Base-by-base conservation (phyloP, 2,329 filamentous ascomycete species). In the Pseudocercospora fuligena region DNA sequence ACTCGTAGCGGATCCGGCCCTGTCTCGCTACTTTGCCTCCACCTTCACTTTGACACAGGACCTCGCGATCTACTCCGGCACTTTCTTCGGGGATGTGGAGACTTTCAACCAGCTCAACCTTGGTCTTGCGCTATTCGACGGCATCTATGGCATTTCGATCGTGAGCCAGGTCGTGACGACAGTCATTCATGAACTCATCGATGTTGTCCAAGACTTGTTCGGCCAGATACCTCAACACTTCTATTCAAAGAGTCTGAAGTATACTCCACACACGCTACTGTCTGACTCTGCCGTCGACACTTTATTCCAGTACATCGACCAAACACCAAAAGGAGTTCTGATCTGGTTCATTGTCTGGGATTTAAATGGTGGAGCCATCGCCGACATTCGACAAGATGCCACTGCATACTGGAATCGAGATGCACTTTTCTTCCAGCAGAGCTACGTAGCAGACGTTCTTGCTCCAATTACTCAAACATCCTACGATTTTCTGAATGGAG, bases 321-420 rank as follows among this genome's bases (percentile, higher is more conserved):
- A 21, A 2, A 58, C 64, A 3, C 49, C 69, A n/a, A 67, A 62
- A 51, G 67, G 61, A 29, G 66, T 64, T 2, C 47, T 57, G 31
- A 51, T 68, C 40, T 73, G 66, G 68, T 70, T 71, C 66, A 43
- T 73, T 5, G 60, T 68, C 51, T 73, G 65, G 63, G 69, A 70
- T 58, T 63, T 73, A 25, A 60, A 66, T 16, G 68, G 66, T 16
- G 70, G 71, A 3, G 64, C 61, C 7, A 69, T 70, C 31, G 53
- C 64, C 56, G 71, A 71, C 31, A 36, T 70, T 11, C 60, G 66
- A 11, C 66, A 66, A 49, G 53, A 69, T 16, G 63, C 69, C 7
- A 70, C 68, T 12, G 70, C 70, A 29, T 71, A 71, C 63, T 69
- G 66, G 63, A 65, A 71, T 19, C 63, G 69, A 19, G 72, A 74